A percentile compares a stretch with the other conserved stretches of the same genome.
Evolutionary conservation across 768 basidiomycete genomes (phyloP).

Genomic region (Omphalotus guepiniiformis): DNA sequence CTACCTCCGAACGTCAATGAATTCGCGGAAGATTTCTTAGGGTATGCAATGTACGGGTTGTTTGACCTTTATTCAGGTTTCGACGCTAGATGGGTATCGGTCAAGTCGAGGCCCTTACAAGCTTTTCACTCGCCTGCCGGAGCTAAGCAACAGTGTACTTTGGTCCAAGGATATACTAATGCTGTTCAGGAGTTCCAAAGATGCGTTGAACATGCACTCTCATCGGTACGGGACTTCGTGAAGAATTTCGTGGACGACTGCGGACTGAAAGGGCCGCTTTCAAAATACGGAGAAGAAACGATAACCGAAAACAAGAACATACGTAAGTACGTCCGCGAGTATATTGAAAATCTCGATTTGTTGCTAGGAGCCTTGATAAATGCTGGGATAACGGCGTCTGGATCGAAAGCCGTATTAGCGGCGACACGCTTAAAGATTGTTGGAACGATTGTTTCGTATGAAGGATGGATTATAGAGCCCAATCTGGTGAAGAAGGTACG

Average conservation of each 20-base stretch:
- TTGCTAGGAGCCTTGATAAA: neutral
- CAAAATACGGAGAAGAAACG: constrained; percentile 17
- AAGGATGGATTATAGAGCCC: constrained; percentile 4
- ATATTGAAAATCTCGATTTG: constrained; percentile 10
- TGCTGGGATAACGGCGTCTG: neutral
- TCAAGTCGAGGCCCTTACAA: constrained; percentile 3
- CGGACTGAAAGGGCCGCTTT: constrained; percentile 18
- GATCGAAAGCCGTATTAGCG: neutral
- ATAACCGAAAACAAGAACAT: constrained; percentile 23
- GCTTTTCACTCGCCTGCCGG: constrained; percentile 10
- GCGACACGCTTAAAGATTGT: neutral
- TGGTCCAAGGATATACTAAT: constrained; percentile 12
- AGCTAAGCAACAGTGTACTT: constrained; percentile 9
- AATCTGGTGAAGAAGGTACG: neutral
- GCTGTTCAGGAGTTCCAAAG: constrained; percentile 6
- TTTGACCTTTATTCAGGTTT: constrained; percentile 1
- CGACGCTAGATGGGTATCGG: constrained; percentile 1
- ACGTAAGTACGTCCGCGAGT: constrained; percentile 26
- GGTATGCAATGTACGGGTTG: neutral
- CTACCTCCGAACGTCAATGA: neutral
- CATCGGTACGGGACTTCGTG: neutral
- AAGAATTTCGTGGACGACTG: constrained; percentile 16
- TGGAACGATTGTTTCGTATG: neutral
- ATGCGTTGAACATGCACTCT: neutral
- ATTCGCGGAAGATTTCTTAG: constrained; percentile 1